phyloP scores from a whole-genome alignment of 495 filamentous ascomycete species.

The Viridothelium virens region DNA sequence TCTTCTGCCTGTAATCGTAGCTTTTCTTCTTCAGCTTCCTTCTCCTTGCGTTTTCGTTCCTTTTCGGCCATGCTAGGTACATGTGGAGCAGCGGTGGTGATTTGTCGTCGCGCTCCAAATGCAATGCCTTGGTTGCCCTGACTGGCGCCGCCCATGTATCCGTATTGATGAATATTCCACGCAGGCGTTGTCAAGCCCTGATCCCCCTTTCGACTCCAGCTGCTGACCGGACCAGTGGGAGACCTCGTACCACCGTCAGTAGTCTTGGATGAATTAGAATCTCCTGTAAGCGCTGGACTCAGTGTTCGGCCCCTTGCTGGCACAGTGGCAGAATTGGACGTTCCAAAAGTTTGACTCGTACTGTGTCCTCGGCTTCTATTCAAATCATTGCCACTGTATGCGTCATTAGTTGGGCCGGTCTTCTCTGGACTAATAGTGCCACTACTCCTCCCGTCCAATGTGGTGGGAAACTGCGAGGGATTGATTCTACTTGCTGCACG shows the following conservation, averaged over 20 bases:
- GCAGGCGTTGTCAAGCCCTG: conserved; percentile 75
- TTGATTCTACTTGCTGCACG: conserved; percentile 72
- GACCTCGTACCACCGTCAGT: conserved; percentile 35
- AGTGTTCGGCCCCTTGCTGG: conserved; percentile 27
- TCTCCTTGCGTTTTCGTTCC: conserved; percentile 51
- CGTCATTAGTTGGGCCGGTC: conserved; percentile 40
- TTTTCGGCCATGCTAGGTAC: conserved; percentile 69
- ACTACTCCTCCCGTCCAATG: not conserved
- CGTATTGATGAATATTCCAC: conserved; percentile 98
- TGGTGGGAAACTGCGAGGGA: conserved; percentile 60
- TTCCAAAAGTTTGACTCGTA: conserved; percentile 47
- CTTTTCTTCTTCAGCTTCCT: conserved; percentile 51
- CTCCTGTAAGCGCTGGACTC: conserved; percentile 50
- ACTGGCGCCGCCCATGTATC: conserved; percentile 95
- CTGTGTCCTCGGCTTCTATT: conserved; percentile 12
- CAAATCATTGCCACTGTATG: conserved; percentile 21
- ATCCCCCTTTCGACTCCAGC: conserved; percentile 82
- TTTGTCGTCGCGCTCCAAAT: conserved; percentile 86
- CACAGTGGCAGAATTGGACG: conserved; percentile 22
- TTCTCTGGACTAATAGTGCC: conserved; percentile 59
- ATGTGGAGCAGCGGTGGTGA: conserved; percentile 70
- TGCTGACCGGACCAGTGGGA: conserved; percentile 56
- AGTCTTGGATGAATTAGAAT: conserved; percentile 33
- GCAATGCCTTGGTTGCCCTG: conserved; percentile 91
- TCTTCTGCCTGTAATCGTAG: conserved; percentile 56